Base-by-base conservation (phyloP, 1,284 basidiomycete genomes). In the Trichosporon ovoides region DNA sequence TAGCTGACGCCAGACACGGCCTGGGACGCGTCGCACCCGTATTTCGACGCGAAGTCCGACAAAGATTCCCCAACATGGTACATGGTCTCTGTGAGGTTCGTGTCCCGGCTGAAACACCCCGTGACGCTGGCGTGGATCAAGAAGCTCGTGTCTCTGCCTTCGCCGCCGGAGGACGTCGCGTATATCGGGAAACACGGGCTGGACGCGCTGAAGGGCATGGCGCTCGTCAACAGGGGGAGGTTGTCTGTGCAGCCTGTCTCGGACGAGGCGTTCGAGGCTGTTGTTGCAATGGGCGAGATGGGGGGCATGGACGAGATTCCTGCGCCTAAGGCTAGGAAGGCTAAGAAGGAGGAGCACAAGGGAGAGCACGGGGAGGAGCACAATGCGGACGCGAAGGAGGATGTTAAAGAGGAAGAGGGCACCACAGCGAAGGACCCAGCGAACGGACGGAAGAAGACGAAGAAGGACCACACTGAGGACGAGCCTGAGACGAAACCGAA, bases 1-100 rank as follows among this genome's bases (percentile, higher is more conserved):
- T n/a, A 56, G 55, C 65, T 53, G 20, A 56, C 55, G 1, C 10
- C 66, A 93, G 91, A 88, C 69, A 91, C 91, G 13, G 90, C 91
- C 35, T 94, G 89, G 88, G 90, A 94, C 69, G 69, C 83, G 87
- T 19, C 48, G 3, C 91, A 96, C 73, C 92, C 93, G 0, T 98
- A 98, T 76, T 94, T 84, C 70, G 94, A 98, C 69, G 70, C 84
- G 9, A 95, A 94, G 83, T 85, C 91, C 0, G 81, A 88, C 55
- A 68, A 84, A 66, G 81, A 83, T 1, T 80, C 83, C 9, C 94
- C 94, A 1, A 90, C 84, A 67, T 98, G 95, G 95, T 95, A 82
- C 80, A 95, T 97, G 76, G 74, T 93, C 52, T 87, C 91, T 67
- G 81, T 91, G 34, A 82, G 81, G 31, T 93, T 94, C 73, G 71